phyloP scores from a whole-genome alignment of 495 filamentous ascomycete species.

The Aeminium ludgeri region DNA sequence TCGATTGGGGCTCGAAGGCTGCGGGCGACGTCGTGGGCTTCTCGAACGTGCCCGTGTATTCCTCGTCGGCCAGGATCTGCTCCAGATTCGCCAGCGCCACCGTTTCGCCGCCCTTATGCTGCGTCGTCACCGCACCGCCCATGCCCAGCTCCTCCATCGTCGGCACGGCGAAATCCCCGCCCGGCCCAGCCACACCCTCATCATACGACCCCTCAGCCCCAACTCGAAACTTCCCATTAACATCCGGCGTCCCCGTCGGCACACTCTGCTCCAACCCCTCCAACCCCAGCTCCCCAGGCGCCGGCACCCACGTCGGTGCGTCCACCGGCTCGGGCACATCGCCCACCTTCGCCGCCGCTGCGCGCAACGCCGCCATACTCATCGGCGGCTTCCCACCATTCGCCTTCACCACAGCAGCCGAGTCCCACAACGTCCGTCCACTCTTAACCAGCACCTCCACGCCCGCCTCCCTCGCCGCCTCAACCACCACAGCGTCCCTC shows the following conservation, averaged over 20 bases:
- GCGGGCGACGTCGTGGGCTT: constrained; percentile 57
- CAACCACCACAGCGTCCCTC: constrained; percentile 37
- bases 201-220: constrained; percentile 36
- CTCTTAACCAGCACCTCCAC: constrained; percentile 42
- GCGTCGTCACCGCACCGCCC: constrained; percentile 35
- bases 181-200: constrained; percentile 38
- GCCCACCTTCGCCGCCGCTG: constrained; percentile 31
- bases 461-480: constrained; percentile 41
- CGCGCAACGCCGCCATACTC: constrained; percentile 45
- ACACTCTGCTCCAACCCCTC: constrained; percentile 33
- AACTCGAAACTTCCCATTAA: constrained; percentile 36
- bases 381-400: constrained; percentile 52
- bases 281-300: constrained; percentile 41
- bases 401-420: constrained; percentile 43
- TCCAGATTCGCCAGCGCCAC: constrained; percentile 35
- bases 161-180: constrained; percentile 42
- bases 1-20: constrained; percentile 48
- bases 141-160: constrained; percentile 48
- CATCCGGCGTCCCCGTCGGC: constrained; percentile 30
- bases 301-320: constrained; percentile 36
- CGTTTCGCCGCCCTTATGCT: constrained; percentile 46
- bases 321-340: constrained; percentile 38
- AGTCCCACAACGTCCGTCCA: constrained; percentile 50
- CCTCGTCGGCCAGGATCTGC: constrained; percentile 33
- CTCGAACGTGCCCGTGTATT: constrained; percentile 49